Evolutionary conservation across 2,329 filamentous ascomycete genomes (phyloP).

Genomic region (Colletotrichum musicola): DNA sequence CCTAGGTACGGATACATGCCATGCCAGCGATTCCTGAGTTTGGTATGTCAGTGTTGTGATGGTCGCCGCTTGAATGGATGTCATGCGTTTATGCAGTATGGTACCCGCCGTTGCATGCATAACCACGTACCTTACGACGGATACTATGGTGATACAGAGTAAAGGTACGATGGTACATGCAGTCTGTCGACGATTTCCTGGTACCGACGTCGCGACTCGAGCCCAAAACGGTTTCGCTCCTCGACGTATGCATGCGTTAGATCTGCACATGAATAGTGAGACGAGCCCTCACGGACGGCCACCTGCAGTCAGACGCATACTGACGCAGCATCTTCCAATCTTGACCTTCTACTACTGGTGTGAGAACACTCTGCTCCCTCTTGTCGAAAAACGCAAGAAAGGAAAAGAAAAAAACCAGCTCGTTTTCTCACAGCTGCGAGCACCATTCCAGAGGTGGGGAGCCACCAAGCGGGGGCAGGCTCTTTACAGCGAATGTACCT

Average conservation of each 20-base stretch:
- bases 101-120: conserved; percentile 18
- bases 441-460: no score
- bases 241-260: conserved; percentile 27
- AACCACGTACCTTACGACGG: background rate
- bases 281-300: background rate
- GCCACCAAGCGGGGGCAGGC: no score
- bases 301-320: conserved; percentile 18
- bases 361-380: background rate
- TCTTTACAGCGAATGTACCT: no score
- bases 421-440: no score
- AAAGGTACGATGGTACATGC: background rate
- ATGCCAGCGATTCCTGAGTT: no score
- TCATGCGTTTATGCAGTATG: conserved; percentile 15
- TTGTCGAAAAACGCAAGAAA: no score
- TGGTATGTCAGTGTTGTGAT: background rate
- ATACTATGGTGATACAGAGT: no score
- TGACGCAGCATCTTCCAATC: conserved; percentile 8
- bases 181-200: conserved; percentile 25
- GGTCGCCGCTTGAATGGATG: conserved; percentile 8
- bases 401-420: no score
- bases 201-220: conserved; percentile 37
- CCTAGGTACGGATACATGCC: no score
- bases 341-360: background rate
- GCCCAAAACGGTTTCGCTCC: conserved; percentile 34
- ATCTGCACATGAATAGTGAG: conserved; percentile 21